Evolutionary conservation across 805 yeast species (phyloP), one percentile per base, ranked within the genome.

Genomic region (Debaryomyces hansenii): DNA sequence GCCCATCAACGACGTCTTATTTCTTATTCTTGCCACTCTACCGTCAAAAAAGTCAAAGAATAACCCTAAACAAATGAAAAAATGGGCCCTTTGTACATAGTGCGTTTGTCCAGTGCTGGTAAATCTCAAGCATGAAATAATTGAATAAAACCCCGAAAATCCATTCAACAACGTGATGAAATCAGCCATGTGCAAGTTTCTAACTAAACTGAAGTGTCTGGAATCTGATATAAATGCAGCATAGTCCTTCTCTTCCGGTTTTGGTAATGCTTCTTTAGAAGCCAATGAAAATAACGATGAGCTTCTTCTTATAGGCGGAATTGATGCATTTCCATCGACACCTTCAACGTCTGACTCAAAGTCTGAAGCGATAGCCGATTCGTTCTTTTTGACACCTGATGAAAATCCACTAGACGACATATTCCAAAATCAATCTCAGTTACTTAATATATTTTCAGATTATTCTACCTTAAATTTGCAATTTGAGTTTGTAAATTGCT

Each of bases 1-100:
- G 50, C 99, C 99, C 87, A 94, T 88, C 45, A 94, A 77, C 10
- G 95, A 85, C 2, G 96, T 81, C 71, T 91, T 90, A 64, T 90
- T 87, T 70, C 97, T 82, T 71, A 94, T 79, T 61, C 99, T 80
- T 4, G 99, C 99, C 6, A 92, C 99, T 58, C 96, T 83, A 31
- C 99, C 99, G 64, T 94, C 99, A 64, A 94, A 87, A 64, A 94
- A 90, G 67, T 92, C 99, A 66, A 92, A 92, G 63, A 94, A 90
- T 60, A 92, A 80, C 4, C 99, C 99, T 55, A 92, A 73, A n/a
- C 87, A 77, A 37, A 90, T 89, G 69, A 87, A 90, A 54, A 86
- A 83, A 70, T 90, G 91, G 1, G 98, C 97, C 57, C 96, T 78
- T 69, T 87, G 92, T 28, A 84, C 80, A 63, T 87, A 86, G 59